A percentile compares a stretch with the other conserved stretches of the same genome.
These are phyloP conservation scores for Calonectria henricotiae DNA, from an alignment of 2,329 filamentous ascomycete species.

Conservation along the genomic window DNA sequence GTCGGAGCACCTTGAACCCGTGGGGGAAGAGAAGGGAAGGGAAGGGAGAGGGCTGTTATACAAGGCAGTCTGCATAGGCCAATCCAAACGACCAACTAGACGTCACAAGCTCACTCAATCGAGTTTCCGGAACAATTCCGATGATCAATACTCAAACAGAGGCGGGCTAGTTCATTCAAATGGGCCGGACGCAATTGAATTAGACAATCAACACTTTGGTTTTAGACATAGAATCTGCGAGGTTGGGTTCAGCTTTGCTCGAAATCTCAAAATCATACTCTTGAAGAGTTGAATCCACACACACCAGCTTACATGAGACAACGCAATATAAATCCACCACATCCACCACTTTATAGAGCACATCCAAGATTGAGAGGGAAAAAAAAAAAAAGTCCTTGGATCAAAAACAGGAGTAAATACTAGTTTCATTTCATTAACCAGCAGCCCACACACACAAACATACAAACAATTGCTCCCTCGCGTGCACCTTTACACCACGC, in stretches of 20 bases:
- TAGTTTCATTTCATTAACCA: constrained; percentile 54
- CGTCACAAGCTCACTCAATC: no score
- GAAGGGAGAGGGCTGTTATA: background rate
- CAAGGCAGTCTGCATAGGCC: no score
- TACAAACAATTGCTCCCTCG: constrained; percentile 41
- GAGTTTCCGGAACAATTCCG: no score
- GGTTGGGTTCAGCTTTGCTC: constrained; percentile 11
- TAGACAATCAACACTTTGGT: background rate
- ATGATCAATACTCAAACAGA: no score
- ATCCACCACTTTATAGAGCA: constrained; percentile 21
- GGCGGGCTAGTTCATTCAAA: background rate
- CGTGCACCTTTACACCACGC: constrained; percentile 29
- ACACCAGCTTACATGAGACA: constrained; percentile 7
- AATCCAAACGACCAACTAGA: no score
- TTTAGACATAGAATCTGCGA: background rate
- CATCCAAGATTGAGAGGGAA: background rate
- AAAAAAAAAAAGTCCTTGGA: constrained; percentile 26
- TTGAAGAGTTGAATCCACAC: background rate
- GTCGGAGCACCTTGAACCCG: constrained; percentile 5
- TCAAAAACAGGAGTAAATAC: constrained; percentile 49
- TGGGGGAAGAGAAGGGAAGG: background rate
- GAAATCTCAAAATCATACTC: no score
- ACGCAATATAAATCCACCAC: constrained; percentile 24
- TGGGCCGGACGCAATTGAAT: background rate
- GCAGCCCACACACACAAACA: constrained; percentile 50